A percentile compares a stretch with the other conserved stretches of the same genome.
phyloP scores from a whole-genome alignment of 2,329 filamentous ascomycete genomes.

The Metarhizium brunneum region DNA sequence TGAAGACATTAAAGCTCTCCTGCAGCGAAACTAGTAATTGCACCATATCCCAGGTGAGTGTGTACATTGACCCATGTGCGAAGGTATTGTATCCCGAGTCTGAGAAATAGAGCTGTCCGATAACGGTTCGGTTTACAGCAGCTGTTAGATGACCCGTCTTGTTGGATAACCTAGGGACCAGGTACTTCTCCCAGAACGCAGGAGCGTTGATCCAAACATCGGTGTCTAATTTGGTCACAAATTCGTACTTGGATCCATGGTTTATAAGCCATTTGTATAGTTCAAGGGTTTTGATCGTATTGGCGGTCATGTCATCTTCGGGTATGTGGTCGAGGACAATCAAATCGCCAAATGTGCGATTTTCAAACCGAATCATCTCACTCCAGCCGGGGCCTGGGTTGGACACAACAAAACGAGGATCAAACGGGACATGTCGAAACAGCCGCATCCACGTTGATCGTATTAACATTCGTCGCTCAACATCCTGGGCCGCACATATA shows the following conservation, averaged over 20 bases:
- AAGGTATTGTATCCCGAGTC: slow-evolving; percentile 15
- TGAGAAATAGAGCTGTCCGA: slow-evolving; percentile 20
- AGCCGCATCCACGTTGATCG: slow-evolving; percentile 23
- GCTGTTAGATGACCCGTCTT: slow-evolving; percentile 5
- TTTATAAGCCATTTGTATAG: slow-evolving; percentile 21
- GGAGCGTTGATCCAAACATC: slow-evolving; percentile 23
- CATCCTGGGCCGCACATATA: slow-evolving; percentile 18
- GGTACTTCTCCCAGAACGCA: slow-evolving; percentile 20
- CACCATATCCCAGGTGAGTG: slow-evolving; percentile 23
- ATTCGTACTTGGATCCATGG: slow-evolving; percentile 15
- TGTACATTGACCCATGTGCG: slow-evolving; percentile 25
- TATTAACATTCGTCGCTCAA: slow-evolving; percentile 20
- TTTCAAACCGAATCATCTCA: slow-evolving; percentile 17
- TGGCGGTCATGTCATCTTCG: slow-evolving; percentile 21
- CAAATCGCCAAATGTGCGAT: slow-evolving; percentile 23
- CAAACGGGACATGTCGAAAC: slow-evolving; percentile 19
- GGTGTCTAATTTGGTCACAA: slow-evolving; percentile 23
- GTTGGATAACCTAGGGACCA: slow-evolving; percentile 14
- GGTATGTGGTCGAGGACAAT: slow-evolving; percentile 22
- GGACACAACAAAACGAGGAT: slow-evolving; percentile 20
- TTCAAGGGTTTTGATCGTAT: slow-evolving; percentile 24
- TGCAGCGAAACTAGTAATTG: slow-evolving; percentile 18
- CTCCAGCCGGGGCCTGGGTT: slow-evolving; percentile 20
- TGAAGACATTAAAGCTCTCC: slow-evolving; percentile 14
- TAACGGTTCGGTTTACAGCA: slow-evolving; percentile 15